Evolutionary conservation across 352 stramenopile genomes (phyloP), one percentile per base, ranked within the genome.

Genomic region (Globisporangium recalcitrans): DNA sequence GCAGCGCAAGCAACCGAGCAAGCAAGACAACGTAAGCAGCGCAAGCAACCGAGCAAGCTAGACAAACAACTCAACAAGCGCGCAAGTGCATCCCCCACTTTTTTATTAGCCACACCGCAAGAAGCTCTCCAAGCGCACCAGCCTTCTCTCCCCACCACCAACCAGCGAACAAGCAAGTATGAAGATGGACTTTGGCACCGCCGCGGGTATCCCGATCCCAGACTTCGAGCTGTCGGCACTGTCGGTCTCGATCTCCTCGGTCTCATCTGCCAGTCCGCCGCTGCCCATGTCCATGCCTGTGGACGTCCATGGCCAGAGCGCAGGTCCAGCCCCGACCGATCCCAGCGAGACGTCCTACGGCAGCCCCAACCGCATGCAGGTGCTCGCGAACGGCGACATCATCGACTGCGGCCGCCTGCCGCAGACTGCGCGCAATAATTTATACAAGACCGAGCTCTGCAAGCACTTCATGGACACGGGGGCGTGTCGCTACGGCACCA

Each of bases 381-480:
- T 95, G 61, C 77, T 95, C 6, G 83, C 85, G 11, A 95, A 95
- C 65, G 85, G 85, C 21, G 85, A 95, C 58, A 95, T 95, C 51
- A 69, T 95, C 16, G 85, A 95, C 71, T 95, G 85, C 53, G 80
- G 73, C 2, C 81, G 80, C 1, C 67, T 95, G 40, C 83, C 85
- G 13, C 82, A 81, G 69, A 90, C 78, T 0, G 85, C 85, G 22
- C 81, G 85, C 67, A 91, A 96, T 73, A 92, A 89, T 42, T 67
- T 97, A 2, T 97, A 97, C 82, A 97, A 97, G 79, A 97, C 88
- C 8, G 88, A 97, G 74, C 74, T 97, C 6, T 97, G 88, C 74
- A 93, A 94, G 65, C 89, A 94, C 58, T 97, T 85, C 61, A 89
- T 78, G 31, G 85, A 94, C 52, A 93, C 84, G 11, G 86, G 87